phyloP scores from a whole-genome alignment of 805 yeast genomes.

The Ogataea dorogensis region DNA sequence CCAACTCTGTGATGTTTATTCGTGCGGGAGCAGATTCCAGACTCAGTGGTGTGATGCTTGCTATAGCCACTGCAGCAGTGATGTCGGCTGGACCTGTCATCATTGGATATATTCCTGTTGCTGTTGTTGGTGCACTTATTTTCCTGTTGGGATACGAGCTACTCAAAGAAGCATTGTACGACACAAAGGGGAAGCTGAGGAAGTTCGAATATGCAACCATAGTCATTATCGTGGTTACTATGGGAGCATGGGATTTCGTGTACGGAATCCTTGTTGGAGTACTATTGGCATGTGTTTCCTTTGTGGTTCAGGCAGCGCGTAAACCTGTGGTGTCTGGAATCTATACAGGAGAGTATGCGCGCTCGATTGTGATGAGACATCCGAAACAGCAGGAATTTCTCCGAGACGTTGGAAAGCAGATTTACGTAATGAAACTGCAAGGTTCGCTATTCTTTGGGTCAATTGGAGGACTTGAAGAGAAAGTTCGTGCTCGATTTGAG shows the following conservation, averaged over 20 bases:
- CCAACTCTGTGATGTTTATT: conserved; percentile 87
- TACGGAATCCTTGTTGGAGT: conserved; percentile 90
- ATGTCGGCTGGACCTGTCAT: conserved; percentile 89
- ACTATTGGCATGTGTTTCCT: conserved; percentile 87
- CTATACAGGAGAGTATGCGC: conserved; percentile 82
- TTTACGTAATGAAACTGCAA: conserved; percentile 79
- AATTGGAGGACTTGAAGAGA: conserved; percentile 83
- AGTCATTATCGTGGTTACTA: conserved; percentile 79
- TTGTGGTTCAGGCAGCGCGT: conserved; percentile 88
- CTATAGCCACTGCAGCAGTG: conserved; percentile 72
- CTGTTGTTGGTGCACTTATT: conserved; percentile 93
- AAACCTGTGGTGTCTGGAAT: conserved; percentile 78
- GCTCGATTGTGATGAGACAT: conserved; percentile 90
- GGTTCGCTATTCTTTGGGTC: conserved; percentile 95
- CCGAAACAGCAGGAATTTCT: conserved; percentile 85
- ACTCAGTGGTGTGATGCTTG: conserved; percentile 85
- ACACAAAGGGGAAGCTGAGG: conserved; percentile 75
- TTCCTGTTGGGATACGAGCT: conserved; percentile 89
- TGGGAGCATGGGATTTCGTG: conserved; percentile 96
- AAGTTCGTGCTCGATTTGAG: conserved; percentile 65
- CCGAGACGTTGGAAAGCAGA: conserved; percentile 84
- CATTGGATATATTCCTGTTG: conserved; percentile 92
- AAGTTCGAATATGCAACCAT: conserved; percentile 83
- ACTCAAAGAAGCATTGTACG: conserved; percentile 79
- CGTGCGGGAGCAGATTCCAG: conserved; percentile 93